phyloP scores from a whole-genome alignment of 495 filamentous ascomycete species.

The Hyaloscypha variabilis region DNA sequence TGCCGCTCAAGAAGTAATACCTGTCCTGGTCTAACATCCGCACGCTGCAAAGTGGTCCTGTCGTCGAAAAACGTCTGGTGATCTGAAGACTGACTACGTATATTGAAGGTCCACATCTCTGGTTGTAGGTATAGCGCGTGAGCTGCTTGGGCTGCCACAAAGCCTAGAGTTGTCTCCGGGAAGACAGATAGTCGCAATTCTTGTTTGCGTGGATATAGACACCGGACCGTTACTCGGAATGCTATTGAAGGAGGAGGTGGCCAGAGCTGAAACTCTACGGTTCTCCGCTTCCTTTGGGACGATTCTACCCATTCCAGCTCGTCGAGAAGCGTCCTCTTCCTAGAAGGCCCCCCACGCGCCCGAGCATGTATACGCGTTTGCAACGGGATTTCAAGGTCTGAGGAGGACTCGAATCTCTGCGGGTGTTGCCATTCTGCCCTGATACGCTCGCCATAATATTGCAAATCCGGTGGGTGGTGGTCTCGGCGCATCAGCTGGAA shows the following conservation, averaged over 20 bases:
- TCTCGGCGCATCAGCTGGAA: constrained; percentile 11
- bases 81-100: not conserved
- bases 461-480: constrained; percentile 6
- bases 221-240: not conserved
- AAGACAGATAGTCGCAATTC: not conserved
- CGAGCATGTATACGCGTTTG: not conserved
- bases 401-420: constrained; percentile 1
- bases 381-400: constrained; percentile 1
- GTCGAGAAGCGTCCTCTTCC: constrained; percentile 1
- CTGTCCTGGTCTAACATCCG: constrained; percentile 8
- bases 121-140: not conserved
- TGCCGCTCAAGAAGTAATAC: constrained; percentile 8
- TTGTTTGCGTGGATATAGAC: not conserved
- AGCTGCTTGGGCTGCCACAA: not conserved
- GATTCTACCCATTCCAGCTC: not conserved
- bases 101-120: not conserved
- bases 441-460: not conserved
- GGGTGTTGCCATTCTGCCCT: not conserved
- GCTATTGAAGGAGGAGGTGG: not conserved
- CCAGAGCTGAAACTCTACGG: not conserved
- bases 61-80: constrained; percentile 7
- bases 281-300: not conserved
- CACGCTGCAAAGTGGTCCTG: constrained; percentile 8
- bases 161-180: not conserved
- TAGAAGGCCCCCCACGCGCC: not conserved